A percentile compares a stretch with the other conserved stretches of the same genome.
phyloP scores from a whole-genome alignment of 495 filamentous ascomycete genomes.

The Cudoniella acicularis region DNA sequence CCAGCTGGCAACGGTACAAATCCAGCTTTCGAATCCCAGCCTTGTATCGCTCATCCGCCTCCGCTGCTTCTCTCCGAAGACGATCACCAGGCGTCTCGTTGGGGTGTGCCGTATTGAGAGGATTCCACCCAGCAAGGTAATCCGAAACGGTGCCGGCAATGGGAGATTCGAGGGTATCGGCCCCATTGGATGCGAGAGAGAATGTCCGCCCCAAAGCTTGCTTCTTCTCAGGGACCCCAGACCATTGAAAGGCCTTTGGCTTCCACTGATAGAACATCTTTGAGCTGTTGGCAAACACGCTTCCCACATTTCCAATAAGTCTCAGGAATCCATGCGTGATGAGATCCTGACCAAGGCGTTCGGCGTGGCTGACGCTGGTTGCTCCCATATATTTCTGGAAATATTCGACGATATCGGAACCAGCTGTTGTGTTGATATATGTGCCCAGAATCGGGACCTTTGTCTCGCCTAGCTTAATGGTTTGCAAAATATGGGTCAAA shows the following conservation, averaged over 20 bases:
- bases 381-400: conserved; percentile 84
- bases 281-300: conserved; percentile 93
- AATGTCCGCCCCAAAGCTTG: conserved; percentile 64
- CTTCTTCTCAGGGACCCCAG: conserved; percentile 87
- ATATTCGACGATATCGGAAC: conserved; percentile 91
- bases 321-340: conserved; percentile 82
- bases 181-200: conserved; percentile 53
- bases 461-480: conserved; percentile 78
- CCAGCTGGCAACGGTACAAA: conserved; percentile 83
- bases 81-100: conserved; percentile 88
- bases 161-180: conserved; percentile 64
- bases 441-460: conserved; percentile 95
- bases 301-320: conserved; percentile 90
- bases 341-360: conserved; percentile 91
- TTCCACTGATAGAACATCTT: conserved; percentile 98
- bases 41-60: conserved; percentile 94
- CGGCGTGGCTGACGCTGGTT: conserved; percentile 79
- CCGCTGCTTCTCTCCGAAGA: conserved; percentile 81
- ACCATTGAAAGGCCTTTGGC: conserved; percentile 80
- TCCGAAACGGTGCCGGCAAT: conserved; percentile 75
- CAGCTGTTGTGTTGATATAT: conserved; percentile 87
- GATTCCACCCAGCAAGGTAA: conserved; percentile 87
- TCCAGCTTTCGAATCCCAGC: conserved; percentile 78
- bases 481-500: conserved; percentile 78
- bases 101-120: conserved; percentile 80